Percentiles rank a stretch among this genome's conserved stretches.
Conservation (phyloP, 2,329 filamentous ascomycete genomes). For the Aspergillus phoenicis region DNA sequence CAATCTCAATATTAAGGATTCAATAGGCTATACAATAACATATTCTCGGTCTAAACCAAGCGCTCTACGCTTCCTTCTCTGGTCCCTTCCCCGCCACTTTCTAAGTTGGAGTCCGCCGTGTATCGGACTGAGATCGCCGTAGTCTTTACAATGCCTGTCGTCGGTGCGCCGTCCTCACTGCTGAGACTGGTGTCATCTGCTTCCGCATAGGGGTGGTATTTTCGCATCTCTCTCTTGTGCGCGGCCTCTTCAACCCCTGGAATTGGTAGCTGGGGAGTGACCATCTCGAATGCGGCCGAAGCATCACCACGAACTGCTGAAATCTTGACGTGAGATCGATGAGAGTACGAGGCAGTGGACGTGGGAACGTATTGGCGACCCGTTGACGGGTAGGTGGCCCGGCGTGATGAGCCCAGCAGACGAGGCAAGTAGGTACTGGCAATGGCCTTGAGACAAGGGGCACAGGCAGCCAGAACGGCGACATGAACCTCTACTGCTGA, state of each 20-base stretch:
- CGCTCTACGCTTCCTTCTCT: neutral
- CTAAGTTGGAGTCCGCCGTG: neutral
- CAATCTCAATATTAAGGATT: no score
- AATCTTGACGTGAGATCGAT: neutral
- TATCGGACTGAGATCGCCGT: neutral
- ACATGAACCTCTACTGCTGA: conserved; percentile 35
- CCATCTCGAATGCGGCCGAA: neutral
- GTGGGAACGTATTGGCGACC: neutral
- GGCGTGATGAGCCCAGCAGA: neutral
- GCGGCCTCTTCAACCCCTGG: neutral
- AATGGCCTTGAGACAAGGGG: conserved; percentile 30
- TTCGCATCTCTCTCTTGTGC: neutral
- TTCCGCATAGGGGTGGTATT: neutral
- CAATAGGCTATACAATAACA: no score
- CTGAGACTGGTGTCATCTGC: neutral
- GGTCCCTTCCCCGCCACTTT: neutral
- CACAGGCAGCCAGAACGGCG: conserved; percentile 35
- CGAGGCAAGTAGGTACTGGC: neutral
- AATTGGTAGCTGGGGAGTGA: neutral
- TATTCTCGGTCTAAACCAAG: neutral
- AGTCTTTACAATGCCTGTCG: neutral
- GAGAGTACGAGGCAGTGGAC: neutral
- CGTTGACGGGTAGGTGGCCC: neutral
- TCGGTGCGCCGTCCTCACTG: neutral
- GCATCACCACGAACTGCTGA: neutral